These are phyloP conservation scores for Striga hermonthica DNA, from an alignment of 305 asterid species.

Conservation along the genomic window DNA sequence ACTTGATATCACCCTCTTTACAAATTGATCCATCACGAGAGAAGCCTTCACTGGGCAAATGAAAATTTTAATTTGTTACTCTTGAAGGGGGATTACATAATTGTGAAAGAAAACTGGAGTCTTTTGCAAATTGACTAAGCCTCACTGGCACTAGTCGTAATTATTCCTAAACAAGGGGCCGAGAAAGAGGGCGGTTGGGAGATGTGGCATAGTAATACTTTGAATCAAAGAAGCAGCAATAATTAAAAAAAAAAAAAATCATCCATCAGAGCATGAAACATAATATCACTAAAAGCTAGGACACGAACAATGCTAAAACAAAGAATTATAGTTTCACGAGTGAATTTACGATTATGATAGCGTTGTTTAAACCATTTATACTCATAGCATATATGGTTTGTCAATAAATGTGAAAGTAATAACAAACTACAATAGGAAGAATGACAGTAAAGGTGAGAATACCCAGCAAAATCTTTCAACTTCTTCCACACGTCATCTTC, in stretches of 20 bases:
- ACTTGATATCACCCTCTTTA: too few species aligned
- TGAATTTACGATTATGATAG: not conserved
- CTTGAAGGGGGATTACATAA: not conserved
- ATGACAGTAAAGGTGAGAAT: slow-evolving; percentile 21
- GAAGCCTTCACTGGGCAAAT: too few species aligned
- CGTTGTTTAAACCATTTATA: not conserved
- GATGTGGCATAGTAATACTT: too few species aligned
- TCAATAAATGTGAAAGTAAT: not conserved
- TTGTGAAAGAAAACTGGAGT: not conserved
- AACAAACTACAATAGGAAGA: not conserved
- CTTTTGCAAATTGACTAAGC: not conserved
- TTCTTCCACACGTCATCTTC: slow-evolving; percentile 67
- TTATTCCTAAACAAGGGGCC: not conserved
- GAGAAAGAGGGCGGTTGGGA: too few species aligned
- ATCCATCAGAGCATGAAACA: too few species aligned
- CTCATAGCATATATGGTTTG: not conserved
- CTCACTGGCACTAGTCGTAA: not conserved
- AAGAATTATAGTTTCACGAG: not conserved
- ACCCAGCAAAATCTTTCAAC: slow-evolving; percentile 86
- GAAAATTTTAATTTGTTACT: too few species aligned
- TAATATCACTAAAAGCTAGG: too few species aligned
- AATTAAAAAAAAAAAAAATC: too few species aligned
- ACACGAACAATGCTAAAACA: not conserved
- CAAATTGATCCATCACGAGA: too few species aligned
- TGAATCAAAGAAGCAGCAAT: too few species aligned